These are phyloP conservation scores for Penicillium freii DNA, from an alignment of 2,329 filamentous ascomycete species.

Conservation along the genomic window DNA sequence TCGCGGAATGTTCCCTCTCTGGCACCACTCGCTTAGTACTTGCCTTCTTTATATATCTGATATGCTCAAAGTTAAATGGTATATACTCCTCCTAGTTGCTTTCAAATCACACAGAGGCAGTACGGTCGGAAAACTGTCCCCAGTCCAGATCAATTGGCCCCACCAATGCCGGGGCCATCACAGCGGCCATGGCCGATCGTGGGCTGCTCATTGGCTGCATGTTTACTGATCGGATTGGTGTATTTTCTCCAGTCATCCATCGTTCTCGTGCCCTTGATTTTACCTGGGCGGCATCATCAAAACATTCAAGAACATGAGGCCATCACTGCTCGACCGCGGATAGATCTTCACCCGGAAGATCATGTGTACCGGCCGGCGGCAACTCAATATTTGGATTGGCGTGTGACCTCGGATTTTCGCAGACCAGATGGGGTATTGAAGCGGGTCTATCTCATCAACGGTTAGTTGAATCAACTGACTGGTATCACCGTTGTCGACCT, in stretches of 20 bases:
- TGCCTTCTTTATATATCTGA: not conserved
- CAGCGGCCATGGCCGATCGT: constrained; percentile 8
- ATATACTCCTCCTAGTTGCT: not conserved
- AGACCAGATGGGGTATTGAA: constrained; percentile 54
- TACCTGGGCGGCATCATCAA: not conserved
- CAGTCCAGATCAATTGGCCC: not conserved
- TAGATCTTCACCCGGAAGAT: constrained; percentile 44
- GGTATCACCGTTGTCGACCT: not conserved
- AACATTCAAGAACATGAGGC: not conserved
- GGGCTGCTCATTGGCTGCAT: constrained; percentile 17
- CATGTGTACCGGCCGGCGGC: constrained; percentile 40
- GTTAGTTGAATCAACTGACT: constrained; percentile 23
- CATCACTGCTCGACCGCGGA: constrained; percentile 18
- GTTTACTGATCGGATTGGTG: constrained; percentile 14
- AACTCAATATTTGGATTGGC: constrained; percentile 43
- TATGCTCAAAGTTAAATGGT: not conserved
- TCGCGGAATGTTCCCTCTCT: not conserved
- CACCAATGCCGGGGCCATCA: not conserved
- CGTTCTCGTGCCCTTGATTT: constrained; percentile 1
- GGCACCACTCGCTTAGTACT: not conserved
- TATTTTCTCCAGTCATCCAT: constrained; percentile 15
- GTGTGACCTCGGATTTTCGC: constrained; percentile 39
- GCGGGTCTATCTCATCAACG: constrained; percentile 51
- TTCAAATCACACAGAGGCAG: constrained; percentile 19
- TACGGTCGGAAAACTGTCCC: constrained; percentile 11